Base-by-base conservation (phyloP, 768 basidiomycete genomes). In the Suillus discolor region DNA sequence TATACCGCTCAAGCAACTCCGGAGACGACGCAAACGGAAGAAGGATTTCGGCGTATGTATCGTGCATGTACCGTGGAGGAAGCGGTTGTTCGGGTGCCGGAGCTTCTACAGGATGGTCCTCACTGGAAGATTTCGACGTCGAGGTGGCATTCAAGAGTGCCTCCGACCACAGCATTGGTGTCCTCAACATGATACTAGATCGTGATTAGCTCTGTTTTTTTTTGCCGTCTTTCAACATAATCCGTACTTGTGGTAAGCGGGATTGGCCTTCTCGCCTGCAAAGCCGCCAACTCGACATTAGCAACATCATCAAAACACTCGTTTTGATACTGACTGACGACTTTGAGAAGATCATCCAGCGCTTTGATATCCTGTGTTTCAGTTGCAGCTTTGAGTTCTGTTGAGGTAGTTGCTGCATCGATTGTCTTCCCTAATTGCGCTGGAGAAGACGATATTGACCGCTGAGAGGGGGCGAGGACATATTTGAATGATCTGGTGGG, bases 1-100 rank as follows among this genome's bases (percentile, higher is more conserved):
- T 89, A 70, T 91, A 91, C 66, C 86, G 82, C 69, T 92, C 91
- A 28, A 90, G 78, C 15, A 89, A 75, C 62, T 83, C 75, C 0
- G 86, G 81, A 18, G 84, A 83, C 1, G 87, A 87, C 1, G 81
- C 82, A 72, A 92, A 92, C 1, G 89, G 88, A 23, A 92, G 82
- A 9, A 83, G 69, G 6, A 89, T 73, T 72, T 91, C 88, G 44
- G 87, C 82, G 71, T 92, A 91, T 0, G 89, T 91, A 70, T 91
- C 89, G 61, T 87, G 80, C 90, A 91, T 92, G 60, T 80, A 75
- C 9, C 89, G 80, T 8, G 85, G 83, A 15, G 77, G 71, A 1
- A 80, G 79, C 7, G 74, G 54, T 54, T 57, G 54, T 15, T 65
- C 60, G 23, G 68, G 41, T 23, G 70, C 66, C 45, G 70, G 57